phyloP scores from a whole-genome alignment of 129 eudicot species.

The Helichrysum umbraculigerum region DNA sequence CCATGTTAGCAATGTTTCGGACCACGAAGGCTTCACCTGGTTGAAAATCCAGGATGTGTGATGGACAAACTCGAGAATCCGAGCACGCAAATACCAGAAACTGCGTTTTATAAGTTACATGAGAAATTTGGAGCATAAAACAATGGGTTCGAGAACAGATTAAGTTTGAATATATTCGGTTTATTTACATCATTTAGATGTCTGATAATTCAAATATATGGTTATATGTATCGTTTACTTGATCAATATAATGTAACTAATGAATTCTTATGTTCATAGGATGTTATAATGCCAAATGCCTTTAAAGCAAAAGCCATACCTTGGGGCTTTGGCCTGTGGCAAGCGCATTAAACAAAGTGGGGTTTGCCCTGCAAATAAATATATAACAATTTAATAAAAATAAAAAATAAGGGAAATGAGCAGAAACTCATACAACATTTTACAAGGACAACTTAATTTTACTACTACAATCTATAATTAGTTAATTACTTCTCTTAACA shows the following conservation, averaged over 20 bases:
- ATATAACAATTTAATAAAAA: background rate
- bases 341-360: constrained; percentile 65
- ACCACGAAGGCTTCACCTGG: constrained; percentile 91
- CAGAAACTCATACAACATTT: too few species aligned
- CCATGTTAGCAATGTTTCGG: constrained; percentile 92
- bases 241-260: background rate
- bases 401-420: too few species aligned
- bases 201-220: too few species aligned
- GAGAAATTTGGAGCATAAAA: background rate
- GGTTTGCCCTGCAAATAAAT: constrained; percentile 54
- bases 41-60: constrained; percentile 76
- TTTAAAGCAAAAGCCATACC: constrained; percentile 31
- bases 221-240: too few species aligned
- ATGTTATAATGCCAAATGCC: constrained; percentile 4
- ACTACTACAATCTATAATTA: too few species aligned
- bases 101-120: constrained; percentile 37
- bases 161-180: background rate
- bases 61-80: constrained; percentile 90
- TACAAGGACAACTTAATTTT: background rate
- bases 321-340: constrained; percentile 85
- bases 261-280: background rate
- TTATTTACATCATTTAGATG: background rate
- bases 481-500: too few species aligned
- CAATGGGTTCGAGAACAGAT: background rate
- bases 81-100: constrained; percentile 88